phyloP scores from a whole-genome alignment of 2,329 filamentous ascomycete species.

The Venturia effusa region DNA sequence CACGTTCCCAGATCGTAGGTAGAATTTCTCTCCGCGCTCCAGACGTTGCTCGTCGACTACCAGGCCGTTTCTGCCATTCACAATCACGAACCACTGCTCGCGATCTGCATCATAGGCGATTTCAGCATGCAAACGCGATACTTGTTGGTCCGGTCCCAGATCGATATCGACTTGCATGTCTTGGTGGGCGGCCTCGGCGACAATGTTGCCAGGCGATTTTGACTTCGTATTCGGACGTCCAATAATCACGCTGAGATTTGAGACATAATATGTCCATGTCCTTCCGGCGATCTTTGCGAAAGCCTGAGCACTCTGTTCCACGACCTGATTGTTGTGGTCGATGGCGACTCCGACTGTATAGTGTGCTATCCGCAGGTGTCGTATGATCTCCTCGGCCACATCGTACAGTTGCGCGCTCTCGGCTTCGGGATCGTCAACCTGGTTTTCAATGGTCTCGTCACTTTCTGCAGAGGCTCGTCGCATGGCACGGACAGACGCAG shows the following conservation, averaged over 20 bases:
- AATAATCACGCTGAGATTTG: slow-evolving; percentile 63
- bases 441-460: slow-evolving; percentile 10
- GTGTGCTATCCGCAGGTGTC: slow-evolving; percentile 31
- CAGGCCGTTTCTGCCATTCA: slow-evolving; percentile 86
- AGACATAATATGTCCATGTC: slow-evolving; percentile 79
- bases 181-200: slow-evolving; percentile 17
- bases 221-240: slow-evolving; percentile 42
- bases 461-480: slow-evolving; percentile 6
- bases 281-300: slow-evolving; percentile 74
- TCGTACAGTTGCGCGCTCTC: background rate
- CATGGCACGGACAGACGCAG: background rate
- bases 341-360: slow-evolving; percentile 45
- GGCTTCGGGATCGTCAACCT: background rate
- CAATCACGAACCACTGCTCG: slow-evolving; percentile 67
- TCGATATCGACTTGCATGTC: slow-evolving; percentile 62
- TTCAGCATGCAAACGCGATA: slow-evolving; percentile 39
- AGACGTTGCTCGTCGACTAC: slow-evolving; percentile 67
- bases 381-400: slow-evolving; percentile 17
- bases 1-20: slow-evolving; percentile 75
- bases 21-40: slow-evolving; percentile 53
- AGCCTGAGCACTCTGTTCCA: slow-evolving; percentile 35
- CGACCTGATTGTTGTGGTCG: slow-evolving; percentile 43
- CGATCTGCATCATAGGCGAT: slow-evolving; percentile 35
- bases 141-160: slow-evolving; percentile 45
- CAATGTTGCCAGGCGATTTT: slow-evolving; percentile 14